Conservation (phyloP, 768 basidiomycete species). For the Epithele typhae region DNA sequence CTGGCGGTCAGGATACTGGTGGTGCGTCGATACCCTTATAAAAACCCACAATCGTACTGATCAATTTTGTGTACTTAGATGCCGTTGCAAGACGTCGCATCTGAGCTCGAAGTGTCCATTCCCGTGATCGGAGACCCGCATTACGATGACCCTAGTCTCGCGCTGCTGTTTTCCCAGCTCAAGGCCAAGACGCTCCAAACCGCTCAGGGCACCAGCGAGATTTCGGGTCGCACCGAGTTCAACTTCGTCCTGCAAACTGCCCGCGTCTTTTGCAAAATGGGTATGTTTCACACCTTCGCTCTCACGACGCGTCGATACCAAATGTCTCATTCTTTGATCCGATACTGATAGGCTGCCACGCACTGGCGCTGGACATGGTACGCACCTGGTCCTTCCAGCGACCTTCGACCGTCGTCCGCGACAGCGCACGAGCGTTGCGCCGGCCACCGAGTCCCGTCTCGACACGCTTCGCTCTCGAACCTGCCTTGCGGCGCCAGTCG, state of each 20-base stretch:
- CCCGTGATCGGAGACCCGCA: slow-evolving; percentile 76
- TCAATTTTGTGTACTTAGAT: slow-evolving; percentile 47
- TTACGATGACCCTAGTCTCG: slow-evolving; percentile 92
- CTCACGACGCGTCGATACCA: background rate
- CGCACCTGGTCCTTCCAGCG: slow-evolving; percentile 89
- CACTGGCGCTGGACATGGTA: slow-evolving; percentile 85
- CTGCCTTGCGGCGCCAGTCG: slow-evolving; percentile 54
- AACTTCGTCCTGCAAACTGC: slow-evolving; percentile 95
- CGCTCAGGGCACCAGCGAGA: slow-evolving; percentile 88
- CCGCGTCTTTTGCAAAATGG: slow-evolving; percentile 92
- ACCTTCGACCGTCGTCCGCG: slow-evolving; percentile 45
- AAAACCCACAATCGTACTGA: no score
- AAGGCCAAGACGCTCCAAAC: slow-evolving; percentile 90
- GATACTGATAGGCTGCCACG: slow-evolving; percentile 92
- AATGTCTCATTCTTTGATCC: slow-evolving; percentile 1
- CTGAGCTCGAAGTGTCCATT: slow-evolving; percentile 48
- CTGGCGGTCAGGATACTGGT: slow-evolving; percentile 86
- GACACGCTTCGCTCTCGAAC: slow-evolving; percentile 47
- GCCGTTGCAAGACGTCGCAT: slow-evolving; percentile 70
- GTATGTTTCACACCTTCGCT: slow-evolving; percentile 37
- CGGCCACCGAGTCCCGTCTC: slow-evolving; percentile 41
- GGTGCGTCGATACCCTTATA: slow-evolving; percentile 43
- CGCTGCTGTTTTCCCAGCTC: slow-evolving; percentile 85
- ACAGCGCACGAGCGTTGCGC: slow-evolving; percentile 15
- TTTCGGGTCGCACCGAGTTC: slow-evolving; percentile 84